A percentile compares a stretch with the other conserved stretches of the same genome.
Conservation (phyloP, 2,329 filamentous ascomycete genomes). For the Ceratocystis variospora region DNA sequence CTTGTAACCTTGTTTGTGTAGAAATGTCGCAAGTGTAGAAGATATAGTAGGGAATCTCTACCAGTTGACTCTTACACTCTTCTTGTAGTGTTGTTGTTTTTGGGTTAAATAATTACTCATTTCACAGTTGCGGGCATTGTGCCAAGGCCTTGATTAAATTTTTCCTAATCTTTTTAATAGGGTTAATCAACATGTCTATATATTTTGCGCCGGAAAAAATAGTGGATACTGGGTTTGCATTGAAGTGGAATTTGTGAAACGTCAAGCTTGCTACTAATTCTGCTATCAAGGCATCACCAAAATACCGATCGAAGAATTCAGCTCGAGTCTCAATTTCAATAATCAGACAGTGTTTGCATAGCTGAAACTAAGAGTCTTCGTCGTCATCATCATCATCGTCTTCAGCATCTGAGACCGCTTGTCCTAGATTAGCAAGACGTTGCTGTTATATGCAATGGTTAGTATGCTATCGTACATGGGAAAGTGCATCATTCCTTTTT, state of each 20-base stretch:
- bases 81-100: background rate
- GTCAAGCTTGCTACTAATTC: background rate
- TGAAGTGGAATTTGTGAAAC: background rate
- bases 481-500: background rate
- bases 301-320: background rate
- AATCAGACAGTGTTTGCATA: background rate
- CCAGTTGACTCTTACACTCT: background rate
- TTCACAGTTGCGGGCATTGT: background rate
- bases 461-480: background rate
- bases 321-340: background rate
- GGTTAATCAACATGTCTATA: background rate
- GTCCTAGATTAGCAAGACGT: constrained; percentile 51
- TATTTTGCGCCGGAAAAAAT: background rate
- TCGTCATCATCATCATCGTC: constrained; percentile 46
- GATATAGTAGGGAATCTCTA: background rate
- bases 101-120: background rate
- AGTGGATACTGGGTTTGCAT: background rate
- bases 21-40: background rate
- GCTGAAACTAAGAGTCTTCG: constrained; percentile 33
- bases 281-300: background rate
- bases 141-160: background rate
- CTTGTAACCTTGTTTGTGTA: background rate
- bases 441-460: constrained; percentile 26
- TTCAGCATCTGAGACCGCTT: constrained; percentile 63
- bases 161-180: background rate